phyloP scores from a whole-genome alignment of 2,329 filamentous ascomycete species.

The Trichoderma oligosporum region DNA sequence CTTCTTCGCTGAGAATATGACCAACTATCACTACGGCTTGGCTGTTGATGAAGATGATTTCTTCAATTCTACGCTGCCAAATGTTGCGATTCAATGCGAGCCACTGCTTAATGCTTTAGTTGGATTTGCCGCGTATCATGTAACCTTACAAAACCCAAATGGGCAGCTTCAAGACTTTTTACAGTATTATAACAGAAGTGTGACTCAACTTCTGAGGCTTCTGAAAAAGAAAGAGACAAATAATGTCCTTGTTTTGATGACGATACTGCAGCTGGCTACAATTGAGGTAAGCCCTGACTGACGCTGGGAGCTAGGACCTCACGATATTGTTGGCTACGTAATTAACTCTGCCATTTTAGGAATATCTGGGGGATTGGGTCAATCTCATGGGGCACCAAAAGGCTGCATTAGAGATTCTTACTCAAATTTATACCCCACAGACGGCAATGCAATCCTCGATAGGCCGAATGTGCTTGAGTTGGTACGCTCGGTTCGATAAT shows the following conservation, averaged over 20 bases:
- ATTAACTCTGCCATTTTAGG: conserved; percentile 48
- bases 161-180: conserved; percentile 79
- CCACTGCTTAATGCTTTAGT: conserved; percentile 81
- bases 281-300: conserved; percentile 66
- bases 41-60: conserved; percentile 69
- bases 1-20: conserved; percentile 75
- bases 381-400: conserved; percentile 90
- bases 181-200: conserved; percentile 84
- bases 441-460: conserved; percentile 68
- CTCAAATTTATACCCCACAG: conserved; percentile 71
- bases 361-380: conserved; percentile 93
- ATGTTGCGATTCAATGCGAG: conserved; percentile 68
- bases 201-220: conserved; percentile 68
- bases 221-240: conserved; percentile 68
- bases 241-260: conserved; percentile 71
- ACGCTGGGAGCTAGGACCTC: no score
- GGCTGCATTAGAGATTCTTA: conserved; percentile 79
- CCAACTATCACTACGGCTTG: conserved; percentile 77
- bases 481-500: conserved; percentile 88
- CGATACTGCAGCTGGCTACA: conserved; percentile 85
- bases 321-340: background rate
- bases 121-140: conserved; percentile 84
- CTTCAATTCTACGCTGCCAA: conserved; percentile 66
- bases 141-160: conserved; percentile 64
- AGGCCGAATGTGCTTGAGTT: conserved; percentile 71